phyloP scores from a whole-genome alignment of 2,329 filamentous ascomycete species.

The Cladosporium cucumerinum region DNA sequence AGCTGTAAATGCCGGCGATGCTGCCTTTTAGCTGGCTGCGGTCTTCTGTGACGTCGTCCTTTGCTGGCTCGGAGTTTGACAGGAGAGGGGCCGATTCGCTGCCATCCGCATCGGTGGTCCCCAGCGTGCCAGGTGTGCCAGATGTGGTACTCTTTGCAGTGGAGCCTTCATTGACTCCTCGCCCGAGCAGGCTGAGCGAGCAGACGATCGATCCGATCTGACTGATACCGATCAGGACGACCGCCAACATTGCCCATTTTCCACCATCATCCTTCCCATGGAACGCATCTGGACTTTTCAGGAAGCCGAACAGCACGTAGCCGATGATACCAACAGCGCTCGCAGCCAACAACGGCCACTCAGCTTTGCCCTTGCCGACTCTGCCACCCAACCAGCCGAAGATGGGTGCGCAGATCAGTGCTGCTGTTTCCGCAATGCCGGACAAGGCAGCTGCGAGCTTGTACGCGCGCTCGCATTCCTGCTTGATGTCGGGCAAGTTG shows the following conservation, averaged over 20 bases:
- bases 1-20: conserved; percentile 89
- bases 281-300: conserved; percentile 70
- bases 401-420: conserved; percentile 76
- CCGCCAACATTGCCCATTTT: conserved; percentile 59
- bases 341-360: conserved; percentile 70
- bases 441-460: conserved; percentile 82
- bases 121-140: conserved; percentile 18
- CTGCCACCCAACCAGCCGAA: conserved; percentile 83
- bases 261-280: conserved; percentile 60
- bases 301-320: conserved; percentile 71
- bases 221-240: conserved; percentile 78
- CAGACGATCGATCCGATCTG: conserved; percentile 97
- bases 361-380: conserved; percentile 50
- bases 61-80: not conserved
- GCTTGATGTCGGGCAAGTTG: conserved; percentile 64
- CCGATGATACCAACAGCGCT: conserved; percentile 72
- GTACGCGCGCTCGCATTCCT: conserved; percentile 82
- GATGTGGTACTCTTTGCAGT: conserved; percentile 18
- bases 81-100: conserved; percentile 31
- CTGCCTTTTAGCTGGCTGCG: conserved; percentile 74
- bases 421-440: conserved; percentile 82
- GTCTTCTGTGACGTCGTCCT: conserved; percentile 11
- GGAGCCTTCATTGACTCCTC: conserved; percentile 62
- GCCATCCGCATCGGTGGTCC: conserved; percentile 18
- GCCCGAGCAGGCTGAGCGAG: conserved; percentile 81